A percentile compares a stretch with the other conserved stretches of the same genome.
phyloP scores from a whole-genome alignment of 495 filamentous ascomycete species.

The Hypoxylon fuscum region DNA sequence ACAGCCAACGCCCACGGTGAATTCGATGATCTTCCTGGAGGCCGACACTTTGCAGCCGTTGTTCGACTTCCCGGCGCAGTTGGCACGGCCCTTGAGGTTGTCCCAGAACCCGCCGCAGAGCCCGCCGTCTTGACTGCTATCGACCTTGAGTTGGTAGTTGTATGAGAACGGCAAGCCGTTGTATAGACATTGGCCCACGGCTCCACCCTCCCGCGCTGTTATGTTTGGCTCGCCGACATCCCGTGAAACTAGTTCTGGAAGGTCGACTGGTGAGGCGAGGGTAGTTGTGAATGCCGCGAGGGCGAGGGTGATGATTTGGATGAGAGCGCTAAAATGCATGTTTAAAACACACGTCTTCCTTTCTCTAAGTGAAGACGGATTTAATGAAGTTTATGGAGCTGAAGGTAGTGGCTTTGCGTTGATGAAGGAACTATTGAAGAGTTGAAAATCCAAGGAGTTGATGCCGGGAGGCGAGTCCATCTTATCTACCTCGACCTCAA shows the following conservation, averaged over 20 bases:
- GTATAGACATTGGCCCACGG: neutral
- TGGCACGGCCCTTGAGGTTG: constrained; percentile 13
- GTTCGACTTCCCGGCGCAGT: constrained; percentile 5
- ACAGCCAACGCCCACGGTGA: neutral
- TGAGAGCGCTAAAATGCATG: neutral
- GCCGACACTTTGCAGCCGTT: neutral
- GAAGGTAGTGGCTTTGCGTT: neutral
- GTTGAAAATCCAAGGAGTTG: too few species aligned
- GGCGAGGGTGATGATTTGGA: neutral
- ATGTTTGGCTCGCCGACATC: neutral
- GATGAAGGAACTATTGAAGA: too few species aligned
- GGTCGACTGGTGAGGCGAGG: neutral
- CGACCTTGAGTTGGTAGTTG: neutral
- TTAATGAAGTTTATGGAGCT: too few species aligned
- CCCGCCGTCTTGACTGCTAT: constrained; percentile 4
- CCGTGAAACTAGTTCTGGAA: too few species aligned
- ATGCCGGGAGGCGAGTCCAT: too few species aligned
- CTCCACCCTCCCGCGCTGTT: neutral
- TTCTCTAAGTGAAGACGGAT: too few species aligned
- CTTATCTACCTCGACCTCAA: too few species aligned
- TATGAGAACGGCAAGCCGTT: neutral
- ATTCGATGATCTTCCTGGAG: neutral
- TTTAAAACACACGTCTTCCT: neutral
- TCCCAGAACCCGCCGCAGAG: constrained; percentile 8
- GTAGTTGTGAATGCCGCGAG: neutral